Percentiles rank a stretch among this genome's conserved stretches.
phyloP scores from a whole-genome alignment of 805 yeast species.

The Suhomyces emberorum region DNA sequence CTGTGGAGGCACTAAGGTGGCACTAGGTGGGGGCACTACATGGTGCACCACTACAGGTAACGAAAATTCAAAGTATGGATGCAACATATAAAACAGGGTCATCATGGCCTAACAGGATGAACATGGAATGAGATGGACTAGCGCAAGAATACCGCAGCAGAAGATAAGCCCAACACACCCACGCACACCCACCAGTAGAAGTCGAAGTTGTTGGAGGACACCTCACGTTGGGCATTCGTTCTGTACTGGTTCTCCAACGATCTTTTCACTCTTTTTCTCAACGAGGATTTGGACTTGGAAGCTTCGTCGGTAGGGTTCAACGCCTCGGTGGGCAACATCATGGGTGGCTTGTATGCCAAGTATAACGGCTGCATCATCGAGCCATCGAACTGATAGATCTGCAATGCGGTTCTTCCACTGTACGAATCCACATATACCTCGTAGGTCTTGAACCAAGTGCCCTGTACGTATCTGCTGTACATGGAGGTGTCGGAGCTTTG shows the following conservation, averaged over 20 bases:
- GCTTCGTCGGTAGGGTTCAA: constrained; percentile 73
- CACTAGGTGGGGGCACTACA: no score
- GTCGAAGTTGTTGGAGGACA: constrained; percentile 32
- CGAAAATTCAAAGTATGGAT: no score
- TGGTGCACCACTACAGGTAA: no score
- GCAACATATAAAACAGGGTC: no score
- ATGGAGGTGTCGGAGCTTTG: constrained; percentile 42
- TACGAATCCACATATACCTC: constrained; percentile 66
- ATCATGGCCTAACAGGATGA: no score
- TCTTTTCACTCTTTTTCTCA: constrained; percentile 55
- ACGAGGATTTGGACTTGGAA: constrained; percentile 31
- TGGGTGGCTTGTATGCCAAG: constrained; percentile 88
- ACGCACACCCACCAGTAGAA: constrained; percentile 56
- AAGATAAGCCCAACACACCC: constrained; percentile 41
- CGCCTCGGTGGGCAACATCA: constrained; percentile 92
- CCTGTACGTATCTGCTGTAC: constrained; percentile 72
- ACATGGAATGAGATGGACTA: constrained; percentile 1
- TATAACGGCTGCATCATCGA: constrained; percentile 81
- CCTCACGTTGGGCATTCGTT: constrained; percentile 65
- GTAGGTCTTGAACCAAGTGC: constrained; percentile 56
- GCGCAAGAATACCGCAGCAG: constrained; percentile 28
- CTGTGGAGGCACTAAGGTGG: no score
- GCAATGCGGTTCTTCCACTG: constrained; percentile 78
- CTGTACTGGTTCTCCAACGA: constrained; percentile 74
- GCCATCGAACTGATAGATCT: constrained; percentile 76